Percentiles rank a stretch among this genome's conserved stretches.
These are phyloP conservation scores for Chaetothyriales sp. DNA, from an alignment of 2,329 filamentous ascomycete genomes.

Conservation along the genomic window DNA sequence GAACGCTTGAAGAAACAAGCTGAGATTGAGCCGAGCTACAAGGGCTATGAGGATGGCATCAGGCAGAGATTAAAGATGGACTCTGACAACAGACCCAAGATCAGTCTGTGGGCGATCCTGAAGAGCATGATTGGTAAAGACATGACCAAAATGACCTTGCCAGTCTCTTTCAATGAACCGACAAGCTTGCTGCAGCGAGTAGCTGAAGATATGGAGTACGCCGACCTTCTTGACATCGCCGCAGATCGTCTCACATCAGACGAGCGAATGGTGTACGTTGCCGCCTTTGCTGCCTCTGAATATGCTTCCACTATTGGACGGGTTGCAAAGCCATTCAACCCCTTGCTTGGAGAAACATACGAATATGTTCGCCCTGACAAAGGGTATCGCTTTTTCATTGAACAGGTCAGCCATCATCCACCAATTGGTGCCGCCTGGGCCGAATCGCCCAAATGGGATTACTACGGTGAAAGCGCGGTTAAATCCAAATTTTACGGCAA, in stretches of 20 bases:
- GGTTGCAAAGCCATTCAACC: conserved; percentile 96
- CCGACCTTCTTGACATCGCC: conserved; percentile 76
- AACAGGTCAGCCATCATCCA: conserved; percentile 95
- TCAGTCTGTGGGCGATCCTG: conserved; percentile 88
- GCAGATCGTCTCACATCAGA: conserved; percentile 73
- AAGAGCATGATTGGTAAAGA: conserved; percentile 99
- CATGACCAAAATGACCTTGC: conserved; percentile 99
- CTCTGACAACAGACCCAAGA: conserved; percentile 79
- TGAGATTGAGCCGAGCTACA: conserved; percentile 64
- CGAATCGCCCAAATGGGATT: conserved; percentile 87
- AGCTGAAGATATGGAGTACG: conserved; percentile 96
- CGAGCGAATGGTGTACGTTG: conserved; percentile 85
- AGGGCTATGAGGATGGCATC: conserved; percentile 80
- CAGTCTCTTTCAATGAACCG: conserved; percentile 96
- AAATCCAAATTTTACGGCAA: conserved; percentile 96
- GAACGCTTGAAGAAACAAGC: conserved; percentile 35
- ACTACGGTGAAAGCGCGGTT: conserved; percentile 87
- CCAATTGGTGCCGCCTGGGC: conserved; percentile 87
- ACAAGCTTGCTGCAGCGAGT: conserved; percentile 90
- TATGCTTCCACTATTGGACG: conserved; percentile 94
- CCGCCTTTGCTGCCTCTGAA: conserved; percentile 87
- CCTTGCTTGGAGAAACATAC: conserved; percentile 86
- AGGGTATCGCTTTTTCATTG: conserved; percentile 94
- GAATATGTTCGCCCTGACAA: conserved; percentile 94
- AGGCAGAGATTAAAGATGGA: conserved; percentile 72